Base-by-base conservation (phyloP, 2,329 filamentous ascomycete genomes). In the Nemania diffusa region DNA sequence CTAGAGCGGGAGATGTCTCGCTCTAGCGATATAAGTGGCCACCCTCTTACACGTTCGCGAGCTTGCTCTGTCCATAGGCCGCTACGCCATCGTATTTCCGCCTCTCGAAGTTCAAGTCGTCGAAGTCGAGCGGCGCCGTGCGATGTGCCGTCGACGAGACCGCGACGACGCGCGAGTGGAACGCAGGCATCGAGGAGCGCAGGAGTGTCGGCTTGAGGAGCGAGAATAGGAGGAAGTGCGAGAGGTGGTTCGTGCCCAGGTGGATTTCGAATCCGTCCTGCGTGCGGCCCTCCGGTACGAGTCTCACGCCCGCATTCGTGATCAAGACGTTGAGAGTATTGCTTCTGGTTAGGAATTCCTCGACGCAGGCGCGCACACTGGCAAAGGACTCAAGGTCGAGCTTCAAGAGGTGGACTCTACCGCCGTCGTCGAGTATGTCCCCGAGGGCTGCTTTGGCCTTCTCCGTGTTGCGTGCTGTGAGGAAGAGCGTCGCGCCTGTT, bases 201-300 rank as follows among this genome's bases (percentile, higher is more conserved):
- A 85, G 76, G 3, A 87, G 74, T 0, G 79, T 71, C 2, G 79
- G 75, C 57, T 83, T 82, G 26, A 87, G 75, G 1, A 85, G 78
- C 27, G 84, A 78, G 66, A 85, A 84, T 15, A 88, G 71, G 15
- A 70, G 62, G 55, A 70, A 68, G 73, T 87, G 85, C 3, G 76
- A 79, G 1, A 88, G 76, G 71, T 88, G 82, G 72, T 87, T 87
- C 1, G 81, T 84, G n/a, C 79, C 85, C 68, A 87, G 82, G 67
- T 87, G 85, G 0, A 75, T 72, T 67, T 88, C 85, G 69, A 82
- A 82, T n/a, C 84, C 84, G 67, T 86, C 84, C 24, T 70, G 69
- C 0, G 82, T 85, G 26, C 67, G 57, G 20, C 62, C 73, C 73
- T 72, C 74, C 67, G 17, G 80, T 75, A 44, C 70, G 58, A n/a